These are phyloP conservation scores for Diplocarpon rosae DNA, from an alignment of 2,329 filamentous ascomycete species.

Conservation along the genomic window DNA sequence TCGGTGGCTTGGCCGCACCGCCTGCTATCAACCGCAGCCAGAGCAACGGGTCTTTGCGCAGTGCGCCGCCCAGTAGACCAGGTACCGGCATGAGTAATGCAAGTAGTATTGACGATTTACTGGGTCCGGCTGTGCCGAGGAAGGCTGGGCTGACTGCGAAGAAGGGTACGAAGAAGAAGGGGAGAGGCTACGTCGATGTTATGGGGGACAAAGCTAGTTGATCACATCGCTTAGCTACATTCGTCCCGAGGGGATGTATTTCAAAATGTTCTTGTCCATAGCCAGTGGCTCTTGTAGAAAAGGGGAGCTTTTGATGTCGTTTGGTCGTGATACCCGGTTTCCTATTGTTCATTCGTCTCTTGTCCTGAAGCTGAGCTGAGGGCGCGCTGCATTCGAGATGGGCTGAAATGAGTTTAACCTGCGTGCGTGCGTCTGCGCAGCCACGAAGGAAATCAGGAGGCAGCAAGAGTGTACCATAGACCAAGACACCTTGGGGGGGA, in stretches of 20 bases:
- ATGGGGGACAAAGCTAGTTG: slow-evolving; percentile 44
- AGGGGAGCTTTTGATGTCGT: too few species aligned
- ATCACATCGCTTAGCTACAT: neutral
- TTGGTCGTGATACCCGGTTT: too few species aligned
- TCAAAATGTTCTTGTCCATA: too few species aligned
- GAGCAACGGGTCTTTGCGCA: slow-evolving; percentile 16
- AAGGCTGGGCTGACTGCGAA: slow-evolving; percentile 31
- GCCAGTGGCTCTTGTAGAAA: too few species aligned
- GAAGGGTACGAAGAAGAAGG: slow-evolving; percentile 71
- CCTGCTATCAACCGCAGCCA: slow-evolving; percentile 20
- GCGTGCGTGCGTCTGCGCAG: too few species aligned
- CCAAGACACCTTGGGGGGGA: too few species aligned
- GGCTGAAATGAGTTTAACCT: too few species aligned
- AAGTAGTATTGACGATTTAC: slow-evolving; percentile 88
- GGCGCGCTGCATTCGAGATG: too few species aligned
- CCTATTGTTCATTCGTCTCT: too few species aligned
- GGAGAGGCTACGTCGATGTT: slow-evolving; percentile 86
- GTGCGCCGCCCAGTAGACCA: slow-evolving; percentile 52
- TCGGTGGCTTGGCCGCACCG: slow-evolving; percentile 6
- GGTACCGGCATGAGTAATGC: slow-evolving; percentile 78
- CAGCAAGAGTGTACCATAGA: too few species aligned
- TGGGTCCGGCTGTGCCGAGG: slow-evolving; percentile 60
- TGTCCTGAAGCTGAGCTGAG: too few species aligned
- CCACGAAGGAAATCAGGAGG: too few species aligned
- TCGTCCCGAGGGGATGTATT: neutral